Evolutionary conservation across 441 rosid genomes (phyloP).

Genomic region (Populus hybrid): DNA sequence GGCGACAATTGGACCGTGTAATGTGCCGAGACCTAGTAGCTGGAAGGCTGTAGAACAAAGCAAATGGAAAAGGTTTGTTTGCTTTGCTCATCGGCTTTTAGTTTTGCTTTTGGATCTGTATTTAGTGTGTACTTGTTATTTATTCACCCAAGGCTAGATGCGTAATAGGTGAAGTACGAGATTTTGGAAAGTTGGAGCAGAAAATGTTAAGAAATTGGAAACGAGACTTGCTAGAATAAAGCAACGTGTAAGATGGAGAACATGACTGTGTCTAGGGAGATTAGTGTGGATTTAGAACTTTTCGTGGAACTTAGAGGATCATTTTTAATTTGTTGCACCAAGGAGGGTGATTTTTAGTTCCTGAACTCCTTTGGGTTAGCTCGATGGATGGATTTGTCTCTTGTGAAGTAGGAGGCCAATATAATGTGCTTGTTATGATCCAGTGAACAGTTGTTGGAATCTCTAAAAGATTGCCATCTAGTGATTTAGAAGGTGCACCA

Average conservation of each 20-base stretch:
- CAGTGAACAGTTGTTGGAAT: neutral
- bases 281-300: too few relatives aligned
- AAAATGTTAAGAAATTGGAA: neutral
- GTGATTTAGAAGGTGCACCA: neutral
- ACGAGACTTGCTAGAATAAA: neutral
- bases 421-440: neutral
- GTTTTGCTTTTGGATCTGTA: neutral
- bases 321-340: neutral
- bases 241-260: neutral
- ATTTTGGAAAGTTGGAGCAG: slow-evolving; percentile 6
- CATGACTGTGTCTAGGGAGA: neutral
- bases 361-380: neutral
- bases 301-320: neutral
- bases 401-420: neutral
- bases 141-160: neutral
- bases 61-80: slow-evolving; percentile 92
- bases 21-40: slow-evolving; percentile 76
- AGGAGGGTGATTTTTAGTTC: neutral
- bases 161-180: neutral
- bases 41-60: slow-evolving; percentile 98
- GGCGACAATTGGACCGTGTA: slow-evolving; percentile 93
- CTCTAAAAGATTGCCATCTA: neutral
- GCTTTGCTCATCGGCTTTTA: neutral
- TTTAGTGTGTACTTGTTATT: neutral
- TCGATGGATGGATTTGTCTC: neutral